Base-by-base conservation (phyloP, 805 yeast species). In the Myxozyma mucilagina region DNA sequence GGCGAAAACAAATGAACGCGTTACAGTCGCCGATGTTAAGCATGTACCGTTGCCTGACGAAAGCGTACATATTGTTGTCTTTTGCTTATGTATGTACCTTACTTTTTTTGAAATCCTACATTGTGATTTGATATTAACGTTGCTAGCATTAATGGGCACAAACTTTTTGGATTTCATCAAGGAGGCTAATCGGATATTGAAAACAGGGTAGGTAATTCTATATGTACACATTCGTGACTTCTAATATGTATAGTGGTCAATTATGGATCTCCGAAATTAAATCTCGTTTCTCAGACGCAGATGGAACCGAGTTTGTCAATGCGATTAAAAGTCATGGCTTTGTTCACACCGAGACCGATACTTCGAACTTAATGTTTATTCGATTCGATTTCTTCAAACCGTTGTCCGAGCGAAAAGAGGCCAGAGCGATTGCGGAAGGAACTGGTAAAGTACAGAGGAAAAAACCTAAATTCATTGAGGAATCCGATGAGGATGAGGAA, bases 221-320 rank as follows among this genome's bases (percentile, higher is more conserved):
- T 41, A 41, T 41, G 13, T 35, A 9, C 11, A 35, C 9, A 10
- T 36, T 16, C 16, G 5, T 7, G 29, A 34, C 8, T 10, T 29
- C 18, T 34, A 18, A 9, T 36, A 18, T 20, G 10, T 49, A n/a
- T 47, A 81, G 90, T 62, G 98, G 99, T 32, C 97, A 93, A 72
- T 76, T 94, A 50, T 94, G 99, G 99, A 90, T 94, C 50, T 94
- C 98, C 1, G 99, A 94, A 73, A 94, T 94, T 75, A 93, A 93
- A 75, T 90, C 97, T 1, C 80, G 99, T 70, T 89, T 94, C 69
- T 77, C 83, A 6, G 97, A 91, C 69, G 84, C 60, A 20, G 73
- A 74, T 38, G 73, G 72, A 13, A 56, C 66, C 8, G 92, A 88
- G 68, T 94, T 94, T 75, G 89, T 87, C 11, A 83, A 87, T 29